Percentiles rank a stretch among this genome's conserved stretches.
Evolutionary conservation across 2,329 filamentous ascomycete genomes (phyloP).

Genomic region (Aspergillus fumigatiaffinis): DNA sequence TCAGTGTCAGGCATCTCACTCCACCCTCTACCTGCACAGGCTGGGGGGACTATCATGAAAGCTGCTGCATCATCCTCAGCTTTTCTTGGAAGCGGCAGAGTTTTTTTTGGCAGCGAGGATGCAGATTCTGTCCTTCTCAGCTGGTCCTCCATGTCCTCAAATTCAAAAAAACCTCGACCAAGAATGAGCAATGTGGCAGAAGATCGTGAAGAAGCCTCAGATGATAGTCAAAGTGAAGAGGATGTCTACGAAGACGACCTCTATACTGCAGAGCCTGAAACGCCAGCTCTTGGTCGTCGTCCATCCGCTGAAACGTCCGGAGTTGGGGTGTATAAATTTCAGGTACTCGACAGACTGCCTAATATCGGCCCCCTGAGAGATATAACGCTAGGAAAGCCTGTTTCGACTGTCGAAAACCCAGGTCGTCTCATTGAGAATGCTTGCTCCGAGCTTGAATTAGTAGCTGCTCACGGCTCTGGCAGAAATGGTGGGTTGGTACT

Average conservation of each 20-base stretch:
- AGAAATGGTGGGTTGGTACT: slow-evolving; percentile 66
- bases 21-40: slow-evolving; percentile 58
- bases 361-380: slow-evolving; percentile 78
- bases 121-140: slow-evolving; percentile 77
- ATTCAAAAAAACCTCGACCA: slow-evolving; percentile 57
- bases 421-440: slow-evolving; percentile 41
- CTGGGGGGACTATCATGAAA: slow-evolving; percentile 60
- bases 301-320: slow-evolving; percentile 18
- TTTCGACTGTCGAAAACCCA: slow-evolving; percentile 44
- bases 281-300: slow-evolving; percentile 13
- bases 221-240: slow-evolving; percentile 55
- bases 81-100: slow-evolving; percentile 60
- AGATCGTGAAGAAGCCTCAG: slow-evolving; percentile 53
- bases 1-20: slow-evolving; percentile 85
- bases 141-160: slow-evolving; percentile 66
- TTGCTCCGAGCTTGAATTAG: slow-evolving; percentile 45
- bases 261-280: slow-evolving; percentile 36
- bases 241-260: slow-evolving; percentile 55
- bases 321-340: slow-evolving; percentile 63
- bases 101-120: slow-evolving; percentile 85
- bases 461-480: slow-evolving; percentile 53
- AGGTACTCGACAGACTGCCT: slow-evolving; percentile 69
- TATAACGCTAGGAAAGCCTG: slow-evolving; percentile 63
- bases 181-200: slow-evolving; percentile 53
- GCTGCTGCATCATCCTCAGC: slow-evolving; percentile 66